Evolutionary conservation across 768 basidiomycete genomes (phyloP).

Genomic region (Tulasnella sp.): DNA sequence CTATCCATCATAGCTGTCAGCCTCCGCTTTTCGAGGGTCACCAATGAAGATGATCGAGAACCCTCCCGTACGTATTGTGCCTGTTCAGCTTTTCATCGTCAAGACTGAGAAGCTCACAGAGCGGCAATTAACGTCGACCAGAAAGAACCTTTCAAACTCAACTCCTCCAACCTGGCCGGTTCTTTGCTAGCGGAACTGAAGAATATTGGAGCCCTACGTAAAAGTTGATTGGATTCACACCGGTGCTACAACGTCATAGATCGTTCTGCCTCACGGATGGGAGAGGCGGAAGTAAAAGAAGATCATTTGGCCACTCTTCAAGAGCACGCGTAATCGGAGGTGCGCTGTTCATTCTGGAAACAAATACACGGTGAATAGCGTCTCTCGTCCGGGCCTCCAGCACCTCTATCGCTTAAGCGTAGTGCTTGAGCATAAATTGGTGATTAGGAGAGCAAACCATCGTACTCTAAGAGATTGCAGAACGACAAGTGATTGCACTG

Average conservation of each 20-base stretch:
- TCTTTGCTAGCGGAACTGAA: constrained; percentile 52
- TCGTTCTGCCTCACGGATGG: constrained; percentile 46
- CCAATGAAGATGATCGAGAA: constrained; percentile 64
- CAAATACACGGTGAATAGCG: not conserved
- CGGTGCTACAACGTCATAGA: constrained; percentile 46
- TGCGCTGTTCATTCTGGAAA: not conserved
- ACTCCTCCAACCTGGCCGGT: constrained; percentile 43
- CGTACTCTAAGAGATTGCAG: too few species aligned
- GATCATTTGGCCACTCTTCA: constrained; percentile 37
- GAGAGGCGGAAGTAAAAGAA: constrained; percentile 44
- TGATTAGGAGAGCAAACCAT: too few species aligned
- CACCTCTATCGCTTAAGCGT: too few species aligned
- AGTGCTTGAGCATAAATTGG: too few species aligned
- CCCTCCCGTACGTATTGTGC: constrained; percentile 47
- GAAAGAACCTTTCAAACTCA: constrained; percentile 52
- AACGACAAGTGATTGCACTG: too few species aligned
- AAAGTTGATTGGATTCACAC: constrained; percentile 44
- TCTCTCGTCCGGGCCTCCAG: not conserved
- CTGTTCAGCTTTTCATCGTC: not conserved
- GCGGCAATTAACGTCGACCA: constrained; percentile 31
- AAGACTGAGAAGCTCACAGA: not conserved
- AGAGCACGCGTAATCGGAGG: not conserved
- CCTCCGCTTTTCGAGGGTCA: too few species aligned
- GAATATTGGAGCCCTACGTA: constrained; percentile 52
- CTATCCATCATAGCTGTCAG: too few species aligned